Conservation (phyloP, 257 asterid species). For the Solanum appendiculatum region DNA sequence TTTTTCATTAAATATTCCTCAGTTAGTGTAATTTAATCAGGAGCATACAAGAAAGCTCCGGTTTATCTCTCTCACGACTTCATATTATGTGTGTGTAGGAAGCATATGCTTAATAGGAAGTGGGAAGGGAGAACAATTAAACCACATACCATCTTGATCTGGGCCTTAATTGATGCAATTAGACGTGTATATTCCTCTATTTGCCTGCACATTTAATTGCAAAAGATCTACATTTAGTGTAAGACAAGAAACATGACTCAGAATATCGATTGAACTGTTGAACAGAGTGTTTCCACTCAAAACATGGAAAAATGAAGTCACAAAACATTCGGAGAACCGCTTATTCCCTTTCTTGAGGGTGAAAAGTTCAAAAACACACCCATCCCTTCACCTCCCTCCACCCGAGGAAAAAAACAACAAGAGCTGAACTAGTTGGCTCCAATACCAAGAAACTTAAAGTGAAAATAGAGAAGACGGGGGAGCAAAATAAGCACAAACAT, state of each 20-base stretch:
- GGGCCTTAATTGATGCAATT: conserved; percentile 72
- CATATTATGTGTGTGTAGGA: not conserved
- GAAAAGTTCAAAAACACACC: not conserved
- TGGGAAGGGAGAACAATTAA: not conserved
- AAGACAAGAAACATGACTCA: not conserved
- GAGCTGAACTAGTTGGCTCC: not conserved
- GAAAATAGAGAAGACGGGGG: not conserved
- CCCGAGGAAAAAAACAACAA: not conserved
- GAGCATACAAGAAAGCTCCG: not conserved
- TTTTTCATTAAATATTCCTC: not conserved
- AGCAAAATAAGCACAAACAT: not conserved
- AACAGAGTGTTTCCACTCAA: not conserved
- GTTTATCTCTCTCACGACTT: not conserved
- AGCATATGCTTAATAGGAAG: too few species aligned
- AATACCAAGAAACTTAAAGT: not conserved
- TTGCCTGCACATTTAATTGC: conserved; percentile 34
- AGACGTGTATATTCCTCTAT: conserved; percentile 64
- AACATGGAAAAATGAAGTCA: not conserved
- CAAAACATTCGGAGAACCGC: not conserved
- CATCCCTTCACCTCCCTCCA: not conserved
- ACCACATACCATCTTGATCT: conserved; percentile 58
- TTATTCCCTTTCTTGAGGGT: not conserved
- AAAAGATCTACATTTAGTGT: not conserved
- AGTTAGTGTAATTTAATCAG: not conserved
- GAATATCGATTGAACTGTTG: not conserved